A percentile compares a stretch with the other conserved stretches of the same genome.
Conservation (phyloP, 2,329 filamentous ascomycete genomes). For the Orbilia blumenaviensis region DNA sequence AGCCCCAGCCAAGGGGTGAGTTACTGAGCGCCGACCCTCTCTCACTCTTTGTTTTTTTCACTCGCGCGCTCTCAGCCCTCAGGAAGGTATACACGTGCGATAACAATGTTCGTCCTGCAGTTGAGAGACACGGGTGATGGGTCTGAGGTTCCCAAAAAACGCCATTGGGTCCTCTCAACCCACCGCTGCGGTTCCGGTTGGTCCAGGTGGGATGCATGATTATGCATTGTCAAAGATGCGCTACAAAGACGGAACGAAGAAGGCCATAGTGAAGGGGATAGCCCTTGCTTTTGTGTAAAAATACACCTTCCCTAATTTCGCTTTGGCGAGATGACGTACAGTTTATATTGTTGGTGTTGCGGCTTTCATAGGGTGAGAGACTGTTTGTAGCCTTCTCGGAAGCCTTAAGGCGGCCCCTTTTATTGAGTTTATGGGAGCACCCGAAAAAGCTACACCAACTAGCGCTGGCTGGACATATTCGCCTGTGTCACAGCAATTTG, state of each 20-base stretch:
- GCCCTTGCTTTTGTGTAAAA: slow-evolving; percentile 33
- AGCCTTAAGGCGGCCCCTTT: slow-evolving; percentile 11
- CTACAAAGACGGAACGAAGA: slow-evolving; percentile 21
- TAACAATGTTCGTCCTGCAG: slow-evolving; percentile 9
- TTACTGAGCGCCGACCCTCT: no score
- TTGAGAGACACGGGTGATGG: slow-evolving; percentile 20
- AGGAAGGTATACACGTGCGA: slow-evolving; percentile 17
- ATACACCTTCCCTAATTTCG: slow-evolving; percentile 28
- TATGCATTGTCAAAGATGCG: slow-evolving; percentile 33
- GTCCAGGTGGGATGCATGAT: slow-evolving; percentile 19
- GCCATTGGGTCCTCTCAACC: neutral
- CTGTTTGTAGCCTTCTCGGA: neutral
- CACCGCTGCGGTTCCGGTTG: slow-evolving; percentile 12
- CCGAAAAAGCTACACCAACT: neutral
- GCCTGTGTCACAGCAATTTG: neutral
- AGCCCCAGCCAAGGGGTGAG: slow-evolving; percentile 28
- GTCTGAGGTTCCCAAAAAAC: slow-evolving; percentile 24
- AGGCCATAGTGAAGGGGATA: neutral
- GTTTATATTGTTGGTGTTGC: neutral
- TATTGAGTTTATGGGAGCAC: neutral
- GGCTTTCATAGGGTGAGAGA: slow-evolving; percentile 6
- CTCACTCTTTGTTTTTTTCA: no score
- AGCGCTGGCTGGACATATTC: neutral
- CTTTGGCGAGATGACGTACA: slow-evolving; percentile 44
- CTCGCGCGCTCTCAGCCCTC: neutral